Percentiles rank a stretch among this genome's conserved stretches.
Conservation (phyloP, 2,329 filamentous ascomycete genomes). For the Pyricularia grisea region DNA sequence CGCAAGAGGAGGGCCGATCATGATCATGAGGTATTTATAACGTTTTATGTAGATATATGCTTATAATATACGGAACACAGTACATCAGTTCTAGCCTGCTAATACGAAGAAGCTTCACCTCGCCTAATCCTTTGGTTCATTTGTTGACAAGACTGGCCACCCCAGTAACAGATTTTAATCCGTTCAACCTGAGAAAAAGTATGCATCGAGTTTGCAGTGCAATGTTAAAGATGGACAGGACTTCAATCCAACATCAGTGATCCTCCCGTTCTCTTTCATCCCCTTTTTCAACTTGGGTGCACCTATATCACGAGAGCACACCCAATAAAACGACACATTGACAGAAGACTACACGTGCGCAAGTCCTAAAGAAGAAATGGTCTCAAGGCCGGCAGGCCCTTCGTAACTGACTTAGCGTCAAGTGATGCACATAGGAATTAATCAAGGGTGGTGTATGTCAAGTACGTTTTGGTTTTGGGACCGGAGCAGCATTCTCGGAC, state of each 20-base stretch:
- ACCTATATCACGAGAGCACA: too few relatives aligned
- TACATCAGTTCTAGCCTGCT: background rate
- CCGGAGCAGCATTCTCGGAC: background rate
- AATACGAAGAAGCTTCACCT: background rate
- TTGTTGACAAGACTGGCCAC: background rate
- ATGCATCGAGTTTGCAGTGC: too few relatives aligned
- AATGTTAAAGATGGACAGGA: too few relatives aligned
- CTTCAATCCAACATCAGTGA: too few relatives aligned
- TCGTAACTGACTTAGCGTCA: background rate
- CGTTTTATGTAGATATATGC: background rate
- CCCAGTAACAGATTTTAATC: background rate
- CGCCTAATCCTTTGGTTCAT: background rate
- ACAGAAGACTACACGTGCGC: too few relatives aligned
- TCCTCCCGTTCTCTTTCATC: too few relatives aligned
- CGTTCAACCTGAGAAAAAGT: background rate
- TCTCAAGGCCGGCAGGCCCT: background rate
- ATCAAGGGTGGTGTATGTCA: background rate
- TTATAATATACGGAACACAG: background rate
- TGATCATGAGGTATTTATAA: background rate
- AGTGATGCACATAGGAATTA: background rate
- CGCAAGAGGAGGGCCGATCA: background rate
- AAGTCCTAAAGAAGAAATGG: too few relatives aligned
- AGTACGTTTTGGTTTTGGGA: background rate
- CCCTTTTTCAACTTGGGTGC: too few relatives aligned
- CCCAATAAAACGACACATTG: too few relatives aligned